Evolutionary conservation across 75 land plant genomes (phyloP).

Genomic region (Picea glauca): DNA sequence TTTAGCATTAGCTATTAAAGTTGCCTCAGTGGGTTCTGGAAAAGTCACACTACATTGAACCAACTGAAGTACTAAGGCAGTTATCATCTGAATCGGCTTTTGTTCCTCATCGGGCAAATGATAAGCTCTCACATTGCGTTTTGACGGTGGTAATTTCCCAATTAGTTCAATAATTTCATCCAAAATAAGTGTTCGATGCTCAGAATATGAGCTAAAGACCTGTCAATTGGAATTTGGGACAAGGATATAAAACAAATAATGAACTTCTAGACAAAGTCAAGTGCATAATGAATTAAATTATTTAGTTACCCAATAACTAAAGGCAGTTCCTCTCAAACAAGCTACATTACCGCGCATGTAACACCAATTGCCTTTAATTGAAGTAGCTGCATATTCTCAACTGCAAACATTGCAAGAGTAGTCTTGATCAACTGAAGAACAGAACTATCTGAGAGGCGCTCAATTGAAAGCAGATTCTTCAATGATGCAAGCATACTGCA

Average conservation of each 20-base stretch:
- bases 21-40: slow-evolving; percentile 26
- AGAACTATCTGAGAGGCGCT: slow-evolving; percentile 70
- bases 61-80: slow-evolving; percentile 87
- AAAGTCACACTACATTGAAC: slow-evolving; percentile 78
- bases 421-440: slow-evolving; percentile 88
- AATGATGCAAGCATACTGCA: slow-evolving; percentile 80
- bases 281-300: background rate
- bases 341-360: slow-evolving; percentile 59
- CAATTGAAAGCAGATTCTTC: slow-evolving; percentile 69
- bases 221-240: slow-evolving; percentile 18
- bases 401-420: slow-evolving; percentile 72
- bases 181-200: slow-evolving; percentile 67
- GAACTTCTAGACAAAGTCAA: background rate
- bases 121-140: slow-evolving; percentile 67
- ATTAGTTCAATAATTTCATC: slow-evolving; percentile 81
- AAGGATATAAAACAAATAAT: background rate
- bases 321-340: background rate
- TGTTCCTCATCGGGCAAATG: slow-evolving; percentile 94
- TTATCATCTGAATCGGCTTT: slow-evolving; percentile 90
- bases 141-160: slow-evolving; percentile 76
- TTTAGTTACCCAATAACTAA: background rate
- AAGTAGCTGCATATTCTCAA: slow-evolving; percentile 89
- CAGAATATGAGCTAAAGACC: slow-evolving; percentile 74
- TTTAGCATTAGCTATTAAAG: slow-evolving; percentile 11
- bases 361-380: slow-evolving; percentile 92